These are phyloP conservation scores for Jatropha multifida DNA, from an alignment of 441 rosid species.

Conservation along the genomic window DNA sequence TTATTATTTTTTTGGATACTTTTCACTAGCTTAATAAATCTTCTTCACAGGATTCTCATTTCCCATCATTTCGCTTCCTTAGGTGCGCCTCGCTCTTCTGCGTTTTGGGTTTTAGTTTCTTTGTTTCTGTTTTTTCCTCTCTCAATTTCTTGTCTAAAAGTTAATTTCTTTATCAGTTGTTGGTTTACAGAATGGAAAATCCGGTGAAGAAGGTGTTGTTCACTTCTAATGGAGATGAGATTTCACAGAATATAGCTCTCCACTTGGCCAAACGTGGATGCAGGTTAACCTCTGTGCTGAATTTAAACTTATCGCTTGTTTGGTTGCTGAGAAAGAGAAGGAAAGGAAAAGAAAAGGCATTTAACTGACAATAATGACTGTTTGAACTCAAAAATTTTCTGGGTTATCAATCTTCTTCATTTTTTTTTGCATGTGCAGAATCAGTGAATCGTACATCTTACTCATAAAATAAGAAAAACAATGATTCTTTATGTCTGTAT, in stretches of 20 bases:
- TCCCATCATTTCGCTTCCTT: too few species aligned
- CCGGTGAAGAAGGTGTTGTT: conserved; percentile 67
- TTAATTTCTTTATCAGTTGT: background rate
- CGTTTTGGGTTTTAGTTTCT: background rate
- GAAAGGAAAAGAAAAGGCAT: background rate
- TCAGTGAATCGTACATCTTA: background rate
- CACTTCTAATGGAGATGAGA: conserved; percentile 68
- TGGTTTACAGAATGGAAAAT: conserved; percentile 38
- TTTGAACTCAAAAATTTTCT: background rate
- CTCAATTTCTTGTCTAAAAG: background rate
- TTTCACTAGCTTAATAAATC: too few species aligned
- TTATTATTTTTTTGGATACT: too few species aligned
- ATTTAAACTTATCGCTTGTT: background rate
- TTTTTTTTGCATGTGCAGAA: background rate
- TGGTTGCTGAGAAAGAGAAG: conserved; percentile 18
- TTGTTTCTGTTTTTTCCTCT: background rate
- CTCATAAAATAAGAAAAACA: background rate
- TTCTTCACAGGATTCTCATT: too few species aligned
- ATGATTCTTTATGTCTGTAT: background rate
- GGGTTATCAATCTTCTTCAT: background rate
- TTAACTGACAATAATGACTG: background rate
- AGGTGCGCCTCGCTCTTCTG: too few species aligned
- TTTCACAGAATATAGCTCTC: conserved; percentile 65
- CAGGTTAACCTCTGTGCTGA: conserved; percentile 40
- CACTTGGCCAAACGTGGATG: conserved; percentile 72